Evolutionary conservation across 192 early-diverging fungal species (phyloP).

Genomic region (Coemansia sp.): DNA sequence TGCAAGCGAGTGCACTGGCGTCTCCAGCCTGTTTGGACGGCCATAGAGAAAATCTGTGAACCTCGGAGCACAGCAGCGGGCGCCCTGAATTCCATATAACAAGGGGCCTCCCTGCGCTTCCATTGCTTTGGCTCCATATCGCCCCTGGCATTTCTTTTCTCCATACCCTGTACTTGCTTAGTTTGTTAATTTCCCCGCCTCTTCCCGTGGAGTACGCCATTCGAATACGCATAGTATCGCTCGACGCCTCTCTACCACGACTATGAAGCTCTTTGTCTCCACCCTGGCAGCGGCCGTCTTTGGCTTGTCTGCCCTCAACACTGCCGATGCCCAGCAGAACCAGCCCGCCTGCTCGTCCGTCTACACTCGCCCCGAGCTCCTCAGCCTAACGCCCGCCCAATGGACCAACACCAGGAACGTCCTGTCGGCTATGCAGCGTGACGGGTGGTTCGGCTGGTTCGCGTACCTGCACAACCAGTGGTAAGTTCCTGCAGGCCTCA

Average conservation of each 20-base stretch:
- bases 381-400: constrained; percentile 35
- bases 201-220: neutral
- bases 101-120: neutral
- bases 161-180: neutral
- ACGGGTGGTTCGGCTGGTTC: constrained; percentile 53
- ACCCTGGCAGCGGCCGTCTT: constrained; percentile 26
- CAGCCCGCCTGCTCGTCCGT: constrained; percentile 43
- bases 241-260: neutral
- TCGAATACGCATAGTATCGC: constrained; percentile 1
- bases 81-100: neutral
- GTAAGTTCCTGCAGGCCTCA: constrained; percentile 18
- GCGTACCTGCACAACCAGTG: constrained; percentile 37
- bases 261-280: constrained; percentile 34
- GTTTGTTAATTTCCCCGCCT: neutral
- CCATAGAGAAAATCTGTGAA: neutral
- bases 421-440: constrained; percentile 39
- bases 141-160: neutral
- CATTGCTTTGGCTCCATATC: neutral
- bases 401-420: constrained; percentile 27
- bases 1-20: neutral
- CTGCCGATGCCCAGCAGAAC: constrained; percentile 34
- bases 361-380: constrained; percentile 49
- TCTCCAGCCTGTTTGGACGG: neutral
- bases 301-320: constrained; percentile 28
- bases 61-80: neutral